These are phyloP conservation scores for Fraxinus angustifolia DNA, from an alignment of 305 asterid genomes.

Conservation along the genomic window DNA sequence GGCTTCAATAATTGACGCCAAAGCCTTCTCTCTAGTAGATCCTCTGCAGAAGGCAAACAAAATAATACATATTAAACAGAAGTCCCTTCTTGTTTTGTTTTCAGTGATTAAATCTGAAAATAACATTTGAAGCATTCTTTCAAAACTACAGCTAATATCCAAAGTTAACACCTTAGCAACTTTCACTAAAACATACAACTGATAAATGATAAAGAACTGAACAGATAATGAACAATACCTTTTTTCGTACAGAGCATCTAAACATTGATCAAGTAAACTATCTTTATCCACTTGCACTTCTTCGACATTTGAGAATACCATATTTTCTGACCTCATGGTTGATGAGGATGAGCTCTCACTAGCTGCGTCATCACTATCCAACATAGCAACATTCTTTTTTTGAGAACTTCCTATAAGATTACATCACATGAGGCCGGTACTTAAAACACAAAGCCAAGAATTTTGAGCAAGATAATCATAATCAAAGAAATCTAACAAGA, in stretches of 20 bases:
- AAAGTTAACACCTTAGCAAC: neutral
- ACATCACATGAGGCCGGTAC: slow-evolving; percentile 13
- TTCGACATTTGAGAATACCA: slow-evolving; percentile 39
- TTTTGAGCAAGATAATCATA: neutral
- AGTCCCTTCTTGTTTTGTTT: neutral
- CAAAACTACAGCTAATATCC: neutral
- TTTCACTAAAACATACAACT: neutral
- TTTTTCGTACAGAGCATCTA: slow-evolving; percentile 82
- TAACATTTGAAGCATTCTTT: neutral
- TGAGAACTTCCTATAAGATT: slow-evolving; percentile 60
- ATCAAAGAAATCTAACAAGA: neutral
- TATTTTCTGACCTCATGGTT: slow-evolving; percentile 44
- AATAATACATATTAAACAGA: neutral
- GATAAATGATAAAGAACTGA: neutral
- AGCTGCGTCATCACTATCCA: slow-evolving; percentile 79
- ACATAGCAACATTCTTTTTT: slow-evolving; percentile 67
- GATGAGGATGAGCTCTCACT: slow-evolving; percentile 78
- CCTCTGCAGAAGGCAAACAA: slow-evolving; percentile 53
- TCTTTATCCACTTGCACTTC: slow-evolving; percentile 63
- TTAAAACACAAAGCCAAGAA: neutral
- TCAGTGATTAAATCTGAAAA: neutral
- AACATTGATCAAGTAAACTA: slow-evolving; percentile 57
- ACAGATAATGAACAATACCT: slow-evolving; percentile 41
- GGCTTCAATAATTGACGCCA: slow-evolving; percentile 62
- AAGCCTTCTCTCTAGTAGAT: slow-evolving; percentile 78